A percentile compares a stretch with the other conserved stretches of the same genome.
Conservation (phyloP, 2,329 filamentous ascomycete genomes). For the Fusarium sulawesiense region DNA sequence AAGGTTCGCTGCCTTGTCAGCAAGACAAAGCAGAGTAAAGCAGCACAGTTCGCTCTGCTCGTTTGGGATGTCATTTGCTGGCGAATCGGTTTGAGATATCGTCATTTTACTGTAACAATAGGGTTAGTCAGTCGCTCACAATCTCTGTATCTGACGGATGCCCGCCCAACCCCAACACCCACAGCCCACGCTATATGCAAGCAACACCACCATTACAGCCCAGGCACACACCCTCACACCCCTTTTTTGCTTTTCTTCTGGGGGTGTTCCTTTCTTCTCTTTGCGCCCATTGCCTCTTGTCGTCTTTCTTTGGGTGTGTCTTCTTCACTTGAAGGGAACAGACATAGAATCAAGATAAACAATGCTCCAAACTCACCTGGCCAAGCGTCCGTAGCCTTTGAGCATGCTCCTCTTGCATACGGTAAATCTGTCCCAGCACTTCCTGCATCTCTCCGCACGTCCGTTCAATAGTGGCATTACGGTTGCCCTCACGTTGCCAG, state of each 20-base stretch:
- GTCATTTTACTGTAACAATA: conserved; percentile 28
- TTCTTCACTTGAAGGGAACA: conserved; percentile 8
- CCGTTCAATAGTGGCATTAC: conserved; percentile 77
- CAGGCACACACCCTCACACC: conserved; percentile 37
- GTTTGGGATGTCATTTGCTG: conserved; percentile 17
- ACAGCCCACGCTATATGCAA: conserved; percentile 39
- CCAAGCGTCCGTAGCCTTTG: conserved; percentile 51
- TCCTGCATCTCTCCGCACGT: conserved; percentile 76
- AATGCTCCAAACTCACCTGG: conserved; percentile 30
- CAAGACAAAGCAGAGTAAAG: neutral
- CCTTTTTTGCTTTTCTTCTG: conserved; percentile 22
- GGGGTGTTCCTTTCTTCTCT: conserved; percentile 6
- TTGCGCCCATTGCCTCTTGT: conserved; percentile 4
- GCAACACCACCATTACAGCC: conserved; percentile 34
- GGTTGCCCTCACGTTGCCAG: conserved; percentile 81
- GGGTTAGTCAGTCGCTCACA: conserved; percentile 27
- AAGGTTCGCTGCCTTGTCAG: conserved; percentile 12
- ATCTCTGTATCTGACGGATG: conserved; percentile 11
- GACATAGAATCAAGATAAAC: conserved; percentile 1
- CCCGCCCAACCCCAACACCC: conserved; percentile 14
- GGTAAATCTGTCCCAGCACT: conserved; percentile 69
- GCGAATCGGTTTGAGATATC: conserved; percentile 21
- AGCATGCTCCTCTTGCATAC: conserved; percentile 58
- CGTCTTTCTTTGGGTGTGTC: neutral
- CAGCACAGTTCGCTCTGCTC: conserved; percentile 26